A percentile compares a stretch with the other conserved stretches of the same genome.
phyloP scores from a whole-genome alignment of 768 basidiomycete species.

The Mycena belliarum region DNA sequence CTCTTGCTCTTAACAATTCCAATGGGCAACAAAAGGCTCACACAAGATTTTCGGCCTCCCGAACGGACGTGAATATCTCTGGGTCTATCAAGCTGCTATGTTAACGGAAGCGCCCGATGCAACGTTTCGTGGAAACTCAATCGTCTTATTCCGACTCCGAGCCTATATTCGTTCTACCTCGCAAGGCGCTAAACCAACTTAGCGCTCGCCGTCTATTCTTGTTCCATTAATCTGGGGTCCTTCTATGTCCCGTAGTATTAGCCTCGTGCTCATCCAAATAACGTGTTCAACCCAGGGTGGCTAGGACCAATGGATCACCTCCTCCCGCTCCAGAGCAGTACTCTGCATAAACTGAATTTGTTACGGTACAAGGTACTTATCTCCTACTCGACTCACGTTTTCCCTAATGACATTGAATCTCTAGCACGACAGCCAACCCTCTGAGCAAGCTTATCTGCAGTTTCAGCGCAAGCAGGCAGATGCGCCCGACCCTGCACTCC shows the following conservation, averaged over 20 bases:
- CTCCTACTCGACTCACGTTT: too few species aligned
- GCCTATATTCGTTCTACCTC: too few species aligned
- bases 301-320: slow-evolving; percentile 20
- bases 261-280: slow-evolving; percentile 6
- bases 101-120: too few species aligned
- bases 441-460: slow-evolving; percentile 15
- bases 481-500: slow-evolving; percentile 14
- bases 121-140: too few species aligned
- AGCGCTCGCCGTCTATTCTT: not conserved
- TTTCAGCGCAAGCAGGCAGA: slow-evolving; percentile 22
- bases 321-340: slow-evolving; percentile 7
- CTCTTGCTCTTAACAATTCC: too few species aligned
- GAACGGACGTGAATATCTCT: too few species aligned
- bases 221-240: not conserved
- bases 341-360: slow-evolving; percentile 11
- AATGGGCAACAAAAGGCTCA: too few species aligned
- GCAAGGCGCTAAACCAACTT: not conserved
- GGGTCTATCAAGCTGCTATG: too few species aligned
- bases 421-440: not conserved
- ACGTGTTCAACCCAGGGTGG: slow-evolving; percentile 1
- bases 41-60: too few species aligned
- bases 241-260: not conserved
- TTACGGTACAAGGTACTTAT: slow-evolving; percentile 15
- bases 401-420: not conserved
- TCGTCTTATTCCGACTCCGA: too few species aligned